Conservation (phyloP, 805 yeast species). For the Blastobotrys attinorum region DNA sequence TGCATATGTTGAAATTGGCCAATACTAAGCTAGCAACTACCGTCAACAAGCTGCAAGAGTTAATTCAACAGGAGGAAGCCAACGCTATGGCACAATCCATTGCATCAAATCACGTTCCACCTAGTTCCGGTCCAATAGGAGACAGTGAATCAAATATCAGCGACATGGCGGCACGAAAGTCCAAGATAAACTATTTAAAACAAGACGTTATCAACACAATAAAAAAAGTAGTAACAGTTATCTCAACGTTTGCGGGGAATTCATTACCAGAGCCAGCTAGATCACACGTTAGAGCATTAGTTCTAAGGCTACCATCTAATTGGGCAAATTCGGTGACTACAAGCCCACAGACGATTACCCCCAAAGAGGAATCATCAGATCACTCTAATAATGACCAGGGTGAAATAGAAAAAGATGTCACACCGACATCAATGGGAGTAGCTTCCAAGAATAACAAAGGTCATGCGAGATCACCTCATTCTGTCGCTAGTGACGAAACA, state of each 20-base stretch:
- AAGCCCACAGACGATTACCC: constrained; percentile 3
- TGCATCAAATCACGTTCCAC: constrained; percentile 29
- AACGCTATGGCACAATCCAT: constrained; percentile 20
- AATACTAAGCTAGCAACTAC: constrained; percentile 66
- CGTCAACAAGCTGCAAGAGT: constrained; percentile 53
- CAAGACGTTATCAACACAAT: constrained; percentile 84
- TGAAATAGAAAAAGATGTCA: background rate
- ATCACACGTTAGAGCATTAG: constrained; percentile 67
- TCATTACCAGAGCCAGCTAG: constrained; percentile 74
- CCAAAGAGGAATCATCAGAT: background rate
- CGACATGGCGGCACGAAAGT: constrained; percentile 4
- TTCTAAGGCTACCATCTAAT: constrained; percentile 65
- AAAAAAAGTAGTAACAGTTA: constrained; percentile 75
- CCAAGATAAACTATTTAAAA: constrained; percentile 39
- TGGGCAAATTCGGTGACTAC: constrained; percentile 44
- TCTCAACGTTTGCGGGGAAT: constrained; percentile 75
- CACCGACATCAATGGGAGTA: constrained; percentile 4
- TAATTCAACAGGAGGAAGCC: constrained; percentile 35
- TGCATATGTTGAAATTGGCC: constrained; percentile 73
- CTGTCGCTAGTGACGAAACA: too few relatives aligned
- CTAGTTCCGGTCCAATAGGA: constrained; percentile 8
- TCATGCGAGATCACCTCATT: too few relatives aligned
- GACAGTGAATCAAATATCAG: too few relatives aligned
- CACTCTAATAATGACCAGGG: too few relatives aligned
- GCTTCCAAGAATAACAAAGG: background rate